Percentiles rank a stretch among this genome's conserved stretches.
These are phyloP conservation scores for Periconia macrospinosa DNA, from an alignment of 2,329 filamentous ascomycete species.

Conservation along the genomic window DNA sequence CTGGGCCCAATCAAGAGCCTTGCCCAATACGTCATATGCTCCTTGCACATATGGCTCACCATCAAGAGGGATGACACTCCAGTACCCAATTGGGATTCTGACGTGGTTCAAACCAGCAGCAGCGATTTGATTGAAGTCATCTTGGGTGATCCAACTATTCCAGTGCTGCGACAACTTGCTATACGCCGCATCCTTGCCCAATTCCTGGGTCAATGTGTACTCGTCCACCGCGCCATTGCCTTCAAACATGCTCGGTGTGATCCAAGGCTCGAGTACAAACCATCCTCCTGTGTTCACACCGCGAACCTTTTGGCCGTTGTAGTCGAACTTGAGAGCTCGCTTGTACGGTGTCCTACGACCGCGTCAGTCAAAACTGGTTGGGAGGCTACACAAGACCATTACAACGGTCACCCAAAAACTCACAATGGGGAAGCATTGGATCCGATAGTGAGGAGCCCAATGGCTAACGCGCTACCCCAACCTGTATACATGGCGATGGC, in stretches of 20 bases:
- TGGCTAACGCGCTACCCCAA: slow-evolving; percentile 24
- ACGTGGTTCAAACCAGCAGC: slow-evolving; percentile 63
- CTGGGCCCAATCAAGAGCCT: slow-evolving; percentile 62
- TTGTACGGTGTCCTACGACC: slow-evolving; percentile 23
- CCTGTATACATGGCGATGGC: slow-evolving; percentile 28
- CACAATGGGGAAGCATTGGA: slow-evolving; percentile 36
- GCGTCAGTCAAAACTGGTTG: slow-evolving; percentile 3
- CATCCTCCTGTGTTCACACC: slow-evolving; percentile 69
- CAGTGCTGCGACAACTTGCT: slow-evolving; percentile 58
- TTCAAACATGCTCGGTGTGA: slow-evolving; percentile 64
- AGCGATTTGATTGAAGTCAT: slow-evolving; percentile 60
- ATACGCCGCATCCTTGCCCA: slow-evolving; percentile 54
- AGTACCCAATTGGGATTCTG: slow-evolving; percentile 68
- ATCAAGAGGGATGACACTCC: slow-evolving; percentile 57
- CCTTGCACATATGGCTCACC: slow-evolving; percentile 66
- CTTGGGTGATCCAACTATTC: slow-evolving; percentile 59
- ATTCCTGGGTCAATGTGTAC: slow-evolving; percentile 54
- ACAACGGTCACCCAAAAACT: slow-evolving; percentile 4
- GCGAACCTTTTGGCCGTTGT: slow-evolving; percentile 58
- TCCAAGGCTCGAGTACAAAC: slow-evolving; percentile 67
- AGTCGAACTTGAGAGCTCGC: slow-evolving; percentile 53
- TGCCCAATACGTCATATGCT: slow-evolving; percentile 60
- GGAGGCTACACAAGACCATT: background rate
- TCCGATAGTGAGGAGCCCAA: slow-evolving; percentile 34
- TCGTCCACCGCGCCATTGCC: slow-evolving; percentile 59